Evolutionary conservation across 2,329 filamentous ascomycete genomes (phyloP).

Genomic region (Stemphylium vesicarium): DNA sequence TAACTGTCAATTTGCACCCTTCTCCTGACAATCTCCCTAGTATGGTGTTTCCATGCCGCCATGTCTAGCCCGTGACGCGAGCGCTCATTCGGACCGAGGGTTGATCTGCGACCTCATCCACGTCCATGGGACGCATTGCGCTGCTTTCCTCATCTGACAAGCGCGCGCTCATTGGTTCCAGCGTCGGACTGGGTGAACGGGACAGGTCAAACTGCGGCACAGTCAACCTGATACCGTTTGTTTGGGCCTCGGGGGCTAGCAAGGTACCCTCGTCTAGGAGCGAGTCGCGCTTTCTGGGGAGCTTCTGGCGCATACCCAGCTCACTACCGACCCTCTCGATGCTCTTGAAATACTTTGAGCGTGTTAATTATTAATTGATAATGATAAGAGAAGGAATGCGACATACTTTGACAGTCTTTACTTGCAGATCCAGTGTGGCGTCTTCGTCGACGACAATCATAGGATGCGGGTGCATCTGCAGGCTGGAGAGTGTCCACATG

Average conservation of each 20-base stretch:
- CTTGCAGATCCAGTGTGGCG: slow-evolving; percentile 57
- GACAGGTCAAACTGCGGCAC: slow-evolving; percentile 41
- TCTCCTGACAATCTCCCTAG: slow-evolving; percentile 3
- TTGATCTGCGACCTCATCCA: slow-evolving; percentile 38
- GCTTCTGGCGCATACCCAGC: slow-evolving; percentile 54
- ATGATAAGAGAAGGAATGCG: background rate
- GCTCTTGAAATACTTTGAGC: slow-evolving; percentile 55
- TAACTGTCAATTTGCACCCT: background rate
- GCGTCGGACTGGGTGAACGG: slow-evolving; percentile 40
- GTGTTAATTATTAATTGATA: slow-evolving; percentile 12
- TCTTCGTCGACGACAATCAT: slow-evolving; percentile 86
- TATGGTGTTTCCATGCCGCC: background rate
- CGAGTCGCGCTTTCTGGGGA: slow-evolving; percentile 48
- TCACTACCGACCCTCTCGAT: slow-evolving; percentile 56
- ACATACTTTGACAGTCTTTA: slow-evolving; percentile 51
- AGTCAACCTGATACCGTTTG: slow-evolving; percentile 32
- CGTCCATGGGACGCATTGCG: slow-evolving; percentile 25
- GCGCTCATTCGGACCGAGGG: slow-evolving; percentile 42
- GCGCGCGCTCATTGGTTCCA: slow-evolving; percentile 46
- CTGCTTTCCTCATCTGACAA: slow-evolving; percentile 34
- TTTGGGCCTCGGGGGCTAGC: slow-evolving; percentile 26
- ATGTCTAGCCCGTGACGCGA: slow-evolving; percentile 29
- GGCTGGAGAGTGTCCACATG: slow-evolving; percentile 85
- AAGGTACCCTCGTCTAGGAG: slow-evolving; percentile 36
- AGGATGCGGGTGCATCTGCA: slow-evolving; percentile 81